These are phyloP conservation scores for Marasmius fiardii DNA, from an alignment of 1,284 basidiomycete species.

Conservation along the genomic window DNA sequence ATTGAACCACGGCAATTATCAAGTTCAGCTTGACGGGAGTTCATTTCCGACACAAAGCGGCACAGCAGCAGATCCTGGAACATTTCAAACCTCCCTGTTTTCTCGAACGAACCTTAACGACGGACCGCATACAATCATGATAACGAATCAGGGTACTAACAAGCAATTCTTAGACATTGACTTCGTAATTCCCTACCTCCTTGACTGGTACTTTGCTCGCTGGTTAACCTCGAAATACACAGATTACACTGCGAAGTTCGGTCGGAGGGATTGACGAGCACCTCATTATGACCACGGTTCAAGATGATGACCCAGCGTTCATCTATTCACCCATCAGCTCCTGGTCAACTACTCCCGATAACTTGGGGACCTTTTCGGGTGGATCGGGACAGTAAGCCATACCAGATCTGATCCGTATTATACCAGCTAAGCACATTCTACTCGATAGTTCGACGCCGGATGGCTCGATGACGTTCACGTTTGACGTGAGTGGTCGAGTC, in stretches of 20 bases:
- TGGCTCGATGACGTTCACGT: constrained; percentile 18
- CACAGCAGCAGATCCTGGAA: constrained; percentile 16
- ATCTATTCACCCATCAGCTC: constrained; percentile 18
- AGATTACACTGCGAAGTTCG: constrained; percentile 21
- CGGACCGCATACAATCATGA: constrained; percentile 21
- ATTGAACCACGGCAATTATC: constrained; percentile 26
- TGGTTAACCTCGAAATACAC: background rate
- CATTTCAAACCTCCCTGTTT: constrained; percentile 24
- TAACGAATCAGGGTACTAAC: constrained; percentile 21
- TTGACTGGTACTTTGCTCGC: background rate
- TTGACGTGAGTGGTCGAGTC: constrained; percentile 11
- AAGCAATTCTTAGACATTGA: constrained; percentile 24
- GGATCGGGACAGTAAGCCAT: constrained; percentile 31
- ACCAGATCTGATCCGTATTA: background rate
- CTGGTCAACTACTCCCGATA: constrained; percentile 19
- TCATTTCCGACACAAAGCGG: constrained; percentile 21
- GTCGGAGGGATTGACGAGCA: constrained; percentile 18
- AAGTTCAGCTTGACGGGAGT: constrained; percentile 24
- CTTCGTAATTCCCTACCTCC: constrained; percentile 20
- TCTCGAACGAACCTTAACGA: constrained; percentile 14
- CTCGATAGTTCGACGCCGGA: constrained; percentile 8
- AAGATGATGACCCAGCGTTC: constrained; percentile 23
- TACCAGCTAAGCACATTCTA: background rate
- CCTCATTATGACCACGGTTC: constrained; percentile 18
- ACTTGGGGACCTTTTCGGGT: constrained; percentile 23